Conservation (phyloP, 768 basidiomycete genomes). For the Mycena alexandri region DNA sequence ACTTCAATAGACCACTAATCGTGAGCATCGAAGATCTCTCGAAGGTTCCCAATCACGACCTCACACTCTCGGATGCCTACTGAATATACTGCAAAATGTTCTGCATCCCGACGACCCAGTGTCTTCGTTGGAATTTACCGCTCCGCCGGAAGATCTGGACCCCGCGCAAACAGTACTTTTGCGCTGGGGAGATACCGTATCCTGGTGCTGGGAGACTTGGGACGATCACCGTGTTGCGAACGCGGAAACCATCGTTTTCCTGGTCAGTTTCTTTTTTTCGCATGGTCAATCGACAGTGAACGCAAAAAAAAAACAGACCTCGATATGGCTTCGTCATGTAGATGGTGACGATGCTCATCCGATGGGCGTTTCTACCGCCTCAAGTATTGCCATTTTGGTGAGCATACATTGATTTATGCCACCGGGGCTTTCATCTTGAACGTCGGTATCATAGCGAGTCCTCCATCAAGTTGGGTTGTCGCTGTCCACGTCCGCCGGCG, state of each 20-base stretch:
- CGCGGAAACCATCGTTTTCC: conserved; percentile 59
- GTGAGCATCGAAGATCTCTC: conserved; percentile 22
- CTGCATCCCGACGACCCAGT: conserved; percentile 46
- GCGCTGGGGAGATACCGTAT: conserved; percentile 67
- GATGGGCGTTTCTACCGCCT: conserved; percentile 24
- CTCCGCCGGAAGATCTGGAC: conserved; percentile 50
- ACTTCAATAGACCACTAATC: conserved; percentile 40
- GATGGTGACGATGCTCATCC: conserved; percentile 32
- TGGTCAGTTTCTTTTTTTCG: conserved; percentile 55
- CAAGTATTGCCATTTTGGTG: conserved; percentile 45
- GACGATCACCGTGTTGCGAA: conserved; percentile 63
- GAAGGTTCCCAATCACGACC: conserved; percentile 55
- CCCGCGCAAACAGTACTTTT: conserved; percentile 63
- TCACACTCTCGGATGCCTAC: conserved; percentile 56
- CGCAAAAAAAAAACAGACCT: conserved; percentile 54
- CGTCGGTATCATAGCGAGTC: conserved; percentile 42
- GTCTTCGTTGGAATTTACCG: conserved; percentile 34
- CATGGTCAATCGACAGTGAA: neutral
- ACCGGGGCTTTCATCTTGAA: neutral
- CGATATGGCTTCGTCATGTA: conserved; percentile 65
- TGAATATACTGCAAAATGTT: conserved; percentile 59
- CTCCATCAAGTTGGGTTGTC: conserved; percentile 40
- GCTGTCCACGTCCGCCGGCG: conserved; percentile 31
- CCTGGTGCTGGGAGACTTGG: conserved; percentile 79
- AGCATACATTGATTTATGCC: conserved; percentile 9